These are phyloP conservation scores for Hypoxylon sp. DNA, from an alignment of 2,329 filamentous ascomycete species.

Conservation along the genomic window DNA sequence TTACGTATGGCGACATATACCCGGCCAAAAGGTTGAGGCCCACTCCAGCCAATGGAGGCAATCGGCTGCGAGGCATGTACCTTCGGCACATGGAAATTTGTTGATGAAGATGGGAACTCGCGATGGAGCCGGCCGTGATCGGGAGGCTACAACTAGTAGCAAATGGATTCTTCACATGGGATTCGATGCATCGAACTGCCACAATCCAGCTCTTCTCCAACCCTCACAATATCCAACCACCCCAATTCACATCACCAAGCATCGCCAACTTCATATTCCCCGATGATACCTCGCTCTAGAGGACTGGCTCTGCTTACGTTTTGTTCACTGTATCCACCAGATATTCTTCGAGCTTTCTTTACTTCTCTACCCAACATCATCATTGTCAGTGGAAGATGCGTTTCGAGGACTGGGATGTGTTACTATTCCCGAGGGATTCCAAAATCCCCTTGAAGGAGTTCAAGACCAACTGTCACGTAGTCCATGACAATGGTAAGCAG, in stretches of 20 bases:
- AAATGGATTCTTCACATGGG: conserved; percentile 26
- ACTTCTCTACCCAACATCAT: conserved; percentile 44
- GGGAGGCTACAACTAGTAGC: neutral
- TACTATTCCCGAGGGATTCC: conserved; percentile 79
- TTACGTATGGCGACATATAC: neutral
- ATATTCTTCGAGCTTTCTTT: conserved; percentile 40
- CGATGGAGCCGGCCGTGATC: conserved; percentile 8
- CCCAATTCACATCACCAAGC: conserved; percentile 43
- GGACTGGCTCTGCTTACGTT: conserved; percentile 42
- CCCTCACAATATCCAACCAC: conserved; percentile 23
- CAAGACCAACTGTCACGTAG: conserved; percentile 81
- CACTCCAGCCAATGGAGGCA: conserved; percentile 19
- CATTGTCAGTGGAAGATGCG: conserved; percentile 72
- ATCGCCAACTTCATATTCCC: conserved; percentile 34
- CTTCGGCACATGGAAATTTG: conserved; percentile 14
- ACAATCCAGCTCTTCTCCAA: conserved; percentile 20
- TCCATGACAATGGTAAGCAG: conserved; percentile 64
- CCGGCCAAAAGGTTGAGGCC: conserved; percentile 13
- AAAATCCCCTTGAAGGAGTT: conserved; percentile 85
- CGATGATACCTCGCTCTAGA: conserved; percentile 36
- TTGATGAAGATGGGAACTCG: conserved; percentile 26
- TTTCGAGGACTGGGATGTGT: conserved; percentile 88
- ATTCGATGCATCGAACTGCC: neutral
- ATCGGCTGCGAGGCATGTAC: conserved; percentile 4
- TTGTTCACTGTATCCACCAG: conserved; percentile 49